Base-by-base conservation (phyloP, 352 stramenopile species). In the Thraustochytrium sp. region DNA sequence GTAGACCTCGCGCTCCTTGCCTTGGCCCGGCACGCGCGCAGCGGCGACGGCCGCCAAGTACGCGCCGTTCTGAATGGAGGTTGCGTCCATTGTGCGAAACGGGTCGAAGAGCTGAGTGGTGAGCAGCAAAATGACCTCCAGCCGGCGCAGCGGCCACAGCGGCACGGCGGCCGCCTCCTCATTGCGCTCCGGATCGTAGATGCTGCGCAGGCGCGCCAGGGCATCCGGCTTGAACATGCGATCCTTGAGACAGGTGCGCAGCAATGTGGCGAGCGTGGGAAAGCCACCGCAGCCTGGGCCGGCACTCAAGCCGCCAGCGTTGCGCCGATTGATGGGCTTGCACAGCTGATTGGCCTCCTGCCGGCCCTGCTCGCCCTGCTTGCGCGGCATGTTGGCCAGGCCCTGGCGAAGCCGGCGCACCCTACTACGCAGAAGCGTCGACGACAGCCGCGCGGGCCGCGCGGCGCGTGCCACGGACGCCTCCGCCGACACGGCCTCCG, bases 241-340 rank as follows among this genome's bases (percentile, higher is more conserved):
- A 23, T 80, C n/a, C 0, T 18, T 18, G 18, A 80, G 31, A 34
- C 31, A 76, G n/a, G 26, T 61, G 16, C 68, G 68, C 51, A 80
- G 26, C 3, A 80, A 31, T 21, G 23, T 16, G 13, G 68, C 68
- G 1, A 80, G 23, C 51, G 31, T n/a, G 13, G 68, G 68, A 34
- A 63, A 63, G 26, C 68, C 68, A 11, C 68, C 68, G 31, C 49
- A 34, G 0, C 9, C 48, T 13, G 48, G 48, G n/a, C 68, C 38
- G 11, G 68, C 48, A 42, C 68, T 80, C 44, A 80, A 34, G 5
- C 68, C 68, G 34, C 23, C n/a, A 16, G n/a, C 44, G 42, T 51
- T 80, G 31, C 68, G 48, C 4, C 68, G 29, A 26, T 80, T 80
- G 42, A 80, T 34, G 8, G 68, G 68, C 26, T 72, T 80, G 68